Percentiles rank a stretch among this genome's conserved stretches.
Conservation (phyloP, 345 rosid genomes). For the Reutealis trisperma region DNA sequence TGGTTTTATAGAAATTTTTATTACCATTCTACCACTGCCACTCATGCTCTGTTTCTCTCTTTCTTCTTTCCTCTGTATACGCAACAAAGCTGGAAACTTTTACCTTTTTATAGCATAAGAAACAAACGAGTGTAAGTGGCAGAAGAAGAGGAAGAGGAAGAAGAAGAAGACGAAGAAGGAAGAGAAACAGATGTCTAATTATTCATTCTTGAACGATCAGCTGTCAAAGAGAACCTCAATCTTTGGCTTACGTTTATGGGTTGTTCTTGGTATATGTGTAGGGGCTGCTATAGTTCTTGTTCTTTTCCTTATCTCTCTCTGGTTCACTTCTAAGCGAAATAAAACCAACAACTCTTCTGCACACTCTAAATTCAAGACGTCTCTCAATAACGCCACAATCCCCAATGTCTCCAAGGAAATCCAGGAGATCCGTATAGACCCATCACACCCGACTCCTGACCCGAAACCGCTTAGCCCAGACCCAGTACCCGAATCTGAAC, state of each 20-base stretch:
- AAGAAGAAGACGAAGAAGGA: neutral
- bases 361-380: constrained; percentile 19
- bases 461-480: constrained; percentile 39
- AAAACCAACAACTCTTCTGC: constrained; percentile 25
- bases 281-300: constrained; percentile 50
- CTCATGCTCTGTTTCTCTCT: neutral
- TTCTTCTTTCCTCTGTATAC: neutral
- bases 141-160: constrained; percentile 9
- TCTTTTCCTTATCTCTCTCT: constrained; percentile 80
- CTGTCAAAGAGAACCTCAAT: constrained; percentile 45
- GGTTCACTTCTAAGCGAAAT: constrained; percentile 74
- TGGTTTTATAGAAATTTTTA: neutral
- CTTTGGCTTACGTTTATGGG: constrained; percentile 73
- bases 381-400: constrained; percentile 40
- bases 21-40: neutral
- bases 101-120: neutral
- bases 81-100: neutral
- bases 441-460: constrained; percentile 39
- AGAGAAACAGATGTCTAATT: constrained; percentile 51
- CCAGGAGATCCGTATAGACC: constrained; percentile 69
- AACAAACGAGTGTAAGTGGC: neutral
- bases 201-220: constrained; percentile 64
- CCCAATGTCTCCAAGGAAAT: constrained; percentile 82
- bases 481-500: constrained; percentile 46
- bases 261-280: constrained; percentile 31